Base-by-base conservation (phyloP, 148 eudicot genomes). In the Rhododendron griersonianum region DNA sequence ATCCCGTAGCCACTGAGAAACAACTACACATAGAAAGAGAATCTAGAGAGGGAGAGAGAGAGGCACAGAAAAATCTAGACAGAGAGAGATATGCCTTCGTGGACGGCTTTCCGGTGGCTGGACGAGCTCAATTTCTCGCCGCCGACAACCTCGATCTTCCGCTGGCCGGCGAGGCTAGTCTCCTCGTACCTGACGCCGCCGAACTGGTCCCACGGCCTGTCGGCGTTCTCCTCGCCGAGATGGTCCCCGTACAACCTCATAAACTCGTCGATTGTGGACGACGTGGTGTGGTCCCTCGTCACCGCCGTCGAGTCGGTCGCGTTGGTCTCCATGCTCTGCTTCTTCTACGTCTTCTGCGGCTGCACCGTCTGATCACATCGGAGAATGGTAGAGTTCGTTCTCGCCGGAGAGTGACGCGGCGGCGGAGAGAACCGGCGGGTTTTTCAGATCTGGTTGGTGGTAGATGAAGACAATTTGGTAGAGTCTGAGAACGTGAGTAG, bases 271-370 rank as follows among this genome's bases (percentile, higher is more conserved):
- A 77, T 88, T 33, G 87, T 85, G 18, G 89, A 88, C 87, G 59
- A 82, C 82, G 85, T 90, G 71, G 23, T 88, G 5, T 90, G 91
- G 91, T 80, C 87, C 21, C 35, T 90, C 73, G 65, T 90, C 89
- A 77, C 89, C 41, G 89, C 91, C 81, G 83, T 90, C 44, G 91
- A 90, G 84, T 90, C 91, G 47, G 88, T 90, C 14, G 88, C 87
- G 39, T 61, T 90, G 37, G 90, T 90, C 67, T 86, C 90, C 41
- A 81, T 86, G 85, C 87, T 90, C 84, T 86, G 88, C 86, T 86
- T 86, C 84, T 90, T 88, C 88, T 86, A 74, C 91, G 87, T 90
- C 37, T 86, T 90, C 87, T 90, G 91, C 44, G 91, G 91, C 44
- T 90, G 91, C 33, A 90, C 91, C 23, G 37, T 90, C 63, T 90